A percentile compares a stretch with the other conserved stretches of the same genome.
phyloP scores from a whole-genome alignment of 805 yeast species.

The Brettanomyces custersianus region DNA sequence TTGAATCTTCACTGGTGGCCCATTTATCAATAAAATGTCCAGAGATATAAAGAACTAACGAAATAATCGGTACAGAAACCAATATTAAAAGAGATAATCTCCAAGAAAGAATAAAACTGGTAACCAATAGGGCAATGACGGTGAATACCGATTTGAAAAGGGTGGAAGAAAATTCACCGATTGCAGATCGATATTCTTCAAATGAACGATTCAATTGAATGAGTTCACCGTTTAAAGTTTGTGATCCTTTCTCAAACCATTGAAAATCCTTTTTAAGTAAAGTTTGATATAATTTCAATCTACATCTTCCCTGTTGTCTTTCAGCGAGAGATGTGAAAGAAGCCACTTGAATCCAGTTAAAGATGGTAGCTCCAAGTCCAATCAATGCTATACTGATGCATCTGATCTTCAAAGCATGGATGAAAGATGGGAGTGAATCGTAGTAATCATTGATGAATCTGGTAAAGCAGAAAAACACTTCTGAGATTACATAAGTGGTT shows the following conservation, averaged over 20 bases:
- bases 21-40: constrained; percentile 42
- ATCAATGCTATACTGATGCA: constrained; percentile 32
- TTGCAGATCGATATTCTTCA: constrained; percentile 62
- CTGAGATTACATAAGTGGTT: constrained; percentile 58
- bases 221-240: constrained; percentile 52
- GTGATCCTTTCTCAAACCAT: constrained; percentile 55
- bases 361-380: constrained; percentile 36
- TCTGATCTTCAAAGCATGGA: constrained; percentile 27
- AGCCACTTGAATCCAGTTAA: constrained; percentile 46
- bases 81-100: constrained; percentile 70
- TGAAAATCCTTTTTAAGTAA: constrained; percentile 37
- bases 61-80: constrained; percentile 64
- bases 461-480: constrained; percentile 42
- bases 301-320: constrained; percentile 48
- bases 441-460: constrained; percentile 25
- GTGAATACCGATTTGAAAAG: constrained; percentile 46
- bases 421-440: constrained; percentile 20
- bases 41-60: constrained; percentile 36
- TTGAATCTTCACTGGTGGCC: constrained; percentile 48
- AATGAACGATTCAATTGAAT: constrained; percentile 62
- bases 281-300: constrained; percentile 35
- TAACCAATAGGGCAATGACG: constrained; percentile 42
- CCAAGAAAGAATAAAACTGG: constrained; percentile 79
- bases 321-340: constrained; percentile 71
- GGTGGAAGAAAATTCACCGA: constrained; percentile 57